phyloP scores from a whole-genome alignment of 176 grass and related monocot species.

The Phoenix dactylifera region DNA sequence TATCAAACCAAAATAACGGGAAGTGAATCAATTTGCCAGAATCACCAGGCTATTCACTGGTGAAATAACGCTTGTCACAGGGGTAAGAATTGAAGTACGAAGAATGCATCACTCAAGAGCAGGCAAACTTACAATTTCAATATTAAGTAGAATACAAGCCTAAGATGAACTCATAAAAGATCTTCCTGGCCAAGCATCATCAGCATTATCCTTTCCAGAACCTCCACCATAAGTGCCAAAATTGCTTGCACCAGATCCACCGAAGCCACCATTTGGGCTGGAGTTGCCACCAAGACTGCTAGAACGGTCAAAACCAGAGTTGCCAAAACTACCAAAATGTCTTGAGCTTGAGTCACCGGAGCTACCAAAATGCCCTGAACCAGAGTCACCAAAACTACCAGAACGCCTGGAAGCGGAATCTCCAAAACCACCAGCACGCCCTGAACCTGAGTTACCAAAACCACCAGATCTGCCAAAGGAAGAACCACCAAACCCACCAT shows the following conservation, averaged over 20 bases:
- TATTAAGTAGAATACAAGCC: too few relatives aligned
- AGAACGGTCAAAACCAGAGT: conserved; percentile 20
- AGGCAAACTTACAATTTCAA: too few relatives aligned
- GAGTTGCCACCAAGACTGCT: background rate
- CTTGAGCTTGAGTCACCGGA: background rate
- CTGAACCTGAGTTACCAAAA: conserved; percentile 34
- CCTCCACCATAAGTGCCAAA: too few relatives aligned
- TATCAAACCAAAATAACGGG: too few relatives aligned
- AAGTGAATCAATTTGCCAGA: too few relatives aligned
- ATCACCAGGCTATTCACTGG: too few relatives aligned
- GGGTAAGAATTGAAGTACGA: too few relatives aligned
- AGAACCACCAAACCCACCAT: conserved; percentile 1
- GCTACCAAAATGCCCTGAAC: background rate
- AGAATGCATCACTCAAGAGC: too few relatives aligned
- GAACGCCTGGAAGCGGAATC: conserved; percentile 22
- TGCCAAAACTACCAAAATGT: conserved; percentile 38
- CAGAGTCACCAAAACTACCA: conserved; percentile 22
- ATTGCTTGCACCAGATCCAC: background rate
- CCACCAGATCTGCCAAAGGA: conserved; percentile 32
- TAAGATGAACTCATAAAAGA: too few relatives aligned
- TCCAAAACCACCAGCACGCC: conserved; percentile 25
- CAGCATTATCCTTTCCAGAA: too few relatives aligned
- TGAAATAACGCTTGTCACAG: too few relatives aligned
- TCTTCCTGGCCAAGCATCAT: too few relatives aligned
- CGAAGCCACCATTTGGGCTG: conserved; percentile 19